Evolutionary conservation across 164 flowering plant genomes (phyloP).

Genomic region (Paratinospora sagittata): DNA sequence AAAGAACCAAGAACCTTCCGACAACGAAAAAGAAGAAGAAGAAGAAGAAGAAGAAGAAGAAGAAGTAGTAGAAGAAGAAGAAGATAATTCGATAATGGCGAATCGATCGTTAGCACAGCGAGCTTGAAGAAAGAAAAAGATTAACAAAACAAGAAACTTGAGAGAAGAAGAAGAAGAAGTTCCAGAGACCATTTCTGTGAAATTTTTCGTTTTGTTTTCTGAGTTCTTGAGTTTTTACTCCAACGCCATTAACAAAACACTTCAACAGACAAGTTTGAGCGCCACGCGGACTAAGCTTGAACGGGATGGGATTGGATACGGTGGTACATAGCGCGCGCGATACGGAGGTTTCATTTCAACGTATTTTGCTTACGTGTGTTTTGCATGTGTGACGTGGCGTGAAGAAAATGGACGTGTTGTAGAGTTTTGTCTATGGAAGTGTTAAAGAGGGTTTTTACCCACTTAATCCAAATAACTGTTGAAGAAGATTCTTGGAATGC

Average conservation of each 20-base stretch:
- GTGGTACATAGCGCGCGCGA: not conserved
- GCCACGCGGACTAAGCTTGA: too few relatives aligned
- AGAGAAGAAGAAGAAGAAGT: too few relatives aligned
- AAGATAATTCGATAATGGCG: not conserved
- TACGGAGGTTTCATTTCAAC: not conserved
- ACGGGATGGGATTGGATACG: not conserved
- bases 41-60: too few relatives aligned
- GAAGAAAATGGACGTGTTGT: not conserved
- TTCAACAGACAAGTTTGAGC: not conserved
- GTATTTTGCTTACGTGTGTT: not conserved
- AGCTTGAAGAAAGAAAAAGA: not conserved
- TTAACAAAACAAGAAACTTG: not conserved
- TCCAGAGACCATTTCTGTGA: not conserved
- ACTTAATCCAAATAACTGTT: not conserved
- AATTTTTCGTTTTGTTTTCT: too few relatives aligned
- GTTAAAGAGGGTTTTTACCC: not conserved
- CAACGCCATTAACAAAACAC: not conserved
- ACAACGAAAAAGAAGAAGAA: too few relatives aligned
- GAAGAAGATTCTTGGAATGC: not conserved
- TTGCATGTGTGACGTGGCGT: not conserved
- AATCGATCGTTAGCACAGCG: not conserved
- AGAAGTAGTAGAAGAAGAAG: too few relatives aligned
- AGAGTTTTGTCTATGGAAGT: not conserved
- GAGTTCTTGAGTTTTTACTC: too few relatives aligned
- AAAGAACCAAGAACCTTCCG: not conserved